Evolutionary conservation across 108 stramenopile genomes (phyloP).

Genomic region (Nitzschia putrida): DNA sequence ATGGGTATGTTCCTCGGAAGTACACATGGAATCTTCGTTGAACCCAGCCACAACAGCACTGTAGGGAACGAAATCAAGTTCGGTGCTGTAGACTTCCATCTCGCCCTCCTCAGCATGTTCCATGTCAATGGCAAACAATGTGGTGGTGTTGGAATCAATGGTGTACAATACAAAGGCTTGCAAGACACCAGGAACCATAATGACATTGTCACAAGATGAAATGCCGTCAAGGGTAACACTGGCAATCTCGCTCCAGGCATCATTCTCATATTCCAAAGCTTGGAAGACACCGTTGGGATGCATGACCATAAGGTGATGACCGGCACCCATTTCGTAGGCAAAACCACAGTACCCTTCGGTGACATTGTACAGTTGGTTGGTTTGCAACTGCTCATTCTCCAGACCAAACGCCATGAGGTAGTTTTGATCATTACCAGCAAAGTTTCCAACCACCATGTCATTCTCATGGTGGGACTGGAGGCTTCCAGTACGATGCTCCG

Average conservation of each 20-base stretch:
- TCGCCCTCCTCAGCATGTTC: conserved; percentile 18
- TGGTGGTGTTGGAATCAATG: not conserved
- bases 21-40: not conserved
- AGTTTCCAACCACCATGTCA: conserved; percentile 33
- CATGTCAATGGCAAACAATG: conserved; percentile 18
- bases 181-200: conserved; percentile 6
- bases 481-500: conserved; percentile 30
- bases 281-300: conserved; percentile 26
- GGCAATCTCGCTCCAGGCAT: conserved; percentile 12
- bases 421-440: conserved; percentile 4
- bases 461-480: conserved; percentile 18
- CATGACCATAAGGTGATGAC: conserved; percentile 18
- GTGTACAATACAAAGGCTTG: conserved; percentile 15
- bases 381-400: not conserved
- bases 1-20: conserved; percentile 5
- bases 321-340: conserved; percentile 15
- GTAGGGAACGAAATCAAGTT: conserved; percentile 8
- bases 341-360: conserved; percentile 12
- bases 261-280: conserved; percentile 13
- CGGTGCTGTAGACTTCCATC: conserved; percentile 2
- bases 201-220: conserved; percentile 4
- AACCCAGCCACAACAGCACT: conserved; percentile 11
- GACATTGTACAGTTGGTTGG: conserved; percentile 7
- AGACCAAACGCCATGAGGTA: conserved; percentile 23
- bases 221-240: conserved; percentile 12